Evolutionary conservation across 139 green algal genomes (phyloP), one percentile per base, ranked within the genome.

Genomic region (Pleodorina starrii): DNA sequence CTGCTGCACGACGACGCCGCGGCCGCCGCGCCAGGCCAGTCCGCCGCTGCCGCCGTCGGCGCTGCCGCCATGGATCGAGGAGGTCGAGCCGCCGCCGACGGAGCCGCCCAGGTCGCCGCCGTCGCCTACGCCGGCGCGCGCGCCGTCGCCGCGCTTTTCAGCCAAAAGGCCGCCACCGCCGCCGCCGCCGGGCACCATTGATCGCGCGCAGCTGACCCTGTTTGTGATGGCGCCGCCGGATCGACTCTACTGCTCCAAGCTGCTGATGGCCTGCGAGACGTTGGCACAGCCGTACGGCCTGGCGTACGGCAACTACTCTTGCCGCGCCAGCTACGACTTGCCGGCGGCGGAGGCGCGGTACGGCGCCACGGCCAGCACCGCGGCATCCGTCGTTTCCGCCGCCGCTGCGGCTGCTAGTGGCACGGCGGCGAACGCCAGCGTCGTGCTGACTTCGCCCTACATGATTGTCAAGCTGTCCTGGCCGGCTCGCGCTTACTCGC

Each of bases 231-330:
- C 32, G 32, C 57, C 46, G 14, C 81, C 81, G 11, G 23, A 38
- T 14, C 42, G 40, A 1, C 60, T 87, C 16, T 46, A 25, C 40
- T 87, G 81, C 81, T 46, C 60, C 43, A 87, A 87, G 81, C 60
- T 87, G 60, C 60, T 78, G 14, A 42, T 46, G 59, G 60, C 81
- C 10, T 74, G 51, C 29, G 60, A 87, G 42, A 87, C 81, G 42
- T 42, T 87, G 60, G 42, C 81, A 14, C 81, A 75, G 60, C 81
- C 81, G 29, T 87, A 87, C 42, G 81, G 81, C 43, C 81, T 87
- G 4, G 16, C 4, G 25, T 32, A 48, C 44, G 81, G 81, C 60
- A 77, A 63, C 27, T 87, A 68, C 81, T 59, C 27, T 1, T 87
- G 81, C 60, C 43, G 5, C 19, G 42, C 81, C 42, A 78, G 60